Evolutionary conservation across 345 rosid species (phyloP), one percentile per base, ranked within the genome.

Genomic region (Salix purpurea): DNA sequence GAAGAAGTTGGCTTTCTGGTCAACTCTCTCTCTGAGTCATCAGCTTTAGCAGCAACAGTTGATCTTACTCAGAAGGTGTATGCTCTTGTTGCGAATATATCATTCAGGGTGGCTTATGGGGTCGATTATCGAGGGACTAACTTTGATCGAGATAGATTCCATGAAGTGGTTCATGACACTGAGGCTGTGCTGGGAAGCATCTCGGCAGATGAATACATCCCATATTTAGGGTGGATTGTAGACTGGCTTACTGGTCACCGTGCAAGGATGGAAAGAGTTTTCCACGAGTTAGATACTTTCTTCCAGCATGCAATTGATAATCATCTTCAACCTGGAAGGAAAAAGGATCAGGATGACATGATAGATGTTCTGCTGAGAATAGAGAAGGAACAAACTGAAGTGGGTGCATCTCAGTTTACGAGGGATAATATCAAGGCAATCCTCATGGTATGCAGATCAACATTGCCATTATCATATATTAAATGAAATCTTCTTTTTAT

Each of bases 121-220:
- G 0, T 24, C 26, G 26, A 24, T 24, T 24, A 24, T 24, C n/a
- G n/a, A n/a, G n/a, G n/a, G n/a, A n/a, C n/a, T n/a, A n/a, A n/a
- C n/a, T n/a, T n/a, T n/a, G n/a, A n/a, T n/a, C n/a, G n/a, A n/a
- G n/a, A n/a, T n/a, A n/a, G n/a, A n/a, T n/a, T n/a, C n/a, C n/a
- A n/a, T n/a, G n/a, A n/a, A n/a, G n/a, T n/a, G n/a, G n/a, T n/a
- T n/a, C n/a, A n/a, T n/a, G n/a, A n/a, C n/a, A 68, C 82, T 1
- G 70, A 67, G 68, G 65, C 48, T 8, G 75, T 89, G 23, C 0
- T 67, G 13, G 87, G 81, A 37, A 69, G 83, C 52, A 76, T 84
- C 21, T 81, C 83, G 5, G 85, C 87, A 0, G 76, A 71, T 0
- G 89, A 91, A 58, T 84, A 19, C 67, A 76, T 91, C 65, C 90